Conservation (phyloP, 75 land plant species). For the Sequoiadendron giganteum region DNA sequence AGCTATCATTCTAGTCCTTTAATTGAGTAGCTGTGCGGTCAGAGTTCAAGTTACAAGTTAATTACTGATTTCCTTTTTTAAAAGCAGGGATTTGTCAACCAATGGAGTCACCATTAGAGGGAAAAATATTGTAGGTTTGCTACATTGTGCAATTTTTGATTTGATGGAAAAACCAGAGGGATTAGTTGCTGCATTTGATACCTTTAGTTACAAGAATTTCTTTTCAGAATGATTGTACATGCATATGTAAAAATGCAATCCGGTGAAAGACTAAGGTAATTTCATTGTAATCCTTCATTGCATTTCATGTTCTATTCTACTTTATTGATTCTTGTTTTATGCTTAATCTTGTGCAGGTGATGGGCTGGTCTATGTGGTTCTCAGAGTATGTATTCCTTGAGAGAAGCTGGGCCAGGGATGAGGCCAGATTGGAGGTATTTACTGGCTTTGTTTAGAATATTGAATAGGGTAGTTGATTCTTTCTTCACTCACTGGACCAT, state of each 20-base stretch:
- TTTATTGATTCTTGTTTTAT: background rate
- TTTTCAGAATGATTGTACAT: background rate
- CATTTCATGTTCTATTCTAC: background rate
- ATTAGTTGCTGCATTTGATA: background rate
- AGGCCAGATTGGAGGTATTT: constrained; percentile 72
- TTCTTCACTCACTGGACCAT: background rate
- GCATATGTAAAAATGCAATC: background rate
- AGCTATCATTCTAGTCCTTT: background rate
- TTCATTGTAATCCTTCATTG: background rate
- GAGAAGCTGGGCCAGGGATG: constrained; percentile 90
- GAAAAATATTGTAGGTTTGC: background rate
- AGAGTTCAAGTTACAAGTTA: background rate
- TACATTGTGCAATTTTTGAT: background rate
- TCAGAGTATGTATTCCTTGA: constrained; percentile 90
- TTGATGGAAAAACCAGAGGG: background rate
- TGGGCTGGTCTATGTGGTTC: constrained; percentile 99
- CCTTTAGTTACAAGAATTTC: background rate
- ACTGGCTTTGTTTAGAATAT: background rate
- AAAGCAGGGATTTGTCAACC: background rate
- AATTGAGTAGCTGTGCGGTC: background rate
- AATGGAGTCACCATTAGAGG: background rate
- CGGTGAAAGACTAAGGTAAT: background rate
- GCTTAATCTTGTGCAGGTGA: constrained; percentile 49
- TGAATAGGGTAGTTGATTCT: background rate
- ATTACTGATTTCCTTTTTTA: background rate